These are phyloP conservation scores for Aotearoamyces nothofagi DNA, from an alignment of 2,329 filamentous ascomycete genomes.

Conservation along the genomic window DNA sequence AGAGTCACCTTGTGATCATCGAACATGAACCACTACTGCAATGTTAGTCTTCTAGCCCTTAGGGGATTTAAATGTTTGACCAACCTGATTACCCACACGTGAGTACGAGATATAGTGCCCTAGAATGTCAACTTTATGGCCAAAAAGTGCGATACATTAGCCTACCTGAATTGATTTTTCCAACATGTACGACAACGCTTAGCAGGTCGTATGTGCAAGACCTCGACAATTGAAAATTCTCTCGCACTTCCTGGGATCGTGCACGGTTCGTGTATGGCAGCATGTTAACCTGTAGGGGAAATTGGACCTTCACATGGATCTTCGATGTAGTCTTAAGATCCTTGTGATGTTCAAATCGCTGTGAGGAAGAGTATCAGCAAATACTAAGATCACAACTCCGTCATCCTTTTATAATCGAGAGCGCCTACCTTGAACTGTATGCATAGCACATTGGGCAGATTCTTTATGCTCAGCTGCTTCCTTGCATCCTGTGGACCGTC, in stretches of 20 bases:
- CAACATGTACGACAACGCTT: constrained; percentile 84
- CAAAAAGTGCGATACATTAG: constrained; percentile 1
- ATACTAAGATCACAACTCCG: too few relatives aligned
- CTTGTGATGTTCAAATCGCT: constrained; percentile 62
- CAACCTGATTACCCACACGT: constrained; percentile 57
- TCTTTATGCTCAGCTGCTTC: constrained; percentile 72
- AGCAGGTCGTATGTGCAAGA: constrained; percentile 75
- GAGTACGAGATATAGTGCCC: constrained; percentile 86
- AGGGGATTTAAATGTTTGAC: neutral
- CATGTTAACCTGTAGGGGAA: constrained; percentile 80
- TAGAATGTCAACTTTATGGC: constrained; percentile 11
- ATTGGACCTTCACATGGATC: constrained; percentile 73
- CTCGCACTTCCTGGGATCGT: constrained; percentile 30
- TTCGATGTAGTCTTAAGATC: constrained; percentile 63
- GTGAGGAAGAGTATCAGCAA: constrained; percentile 4
- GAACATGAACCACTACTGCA: constrained; percentile 73
- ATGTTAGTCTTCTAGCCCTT: constrained; percentile 3
- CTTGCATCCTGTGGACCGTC: constrained; percentile 62
- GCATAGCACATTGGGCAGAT: constrained; percentile 74
- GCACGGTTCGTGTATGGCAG: constrained; percentile 70
- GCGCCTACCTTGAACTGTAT: constrained; percentile 83
- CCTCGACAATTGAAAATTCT: constrained; percentile 38
- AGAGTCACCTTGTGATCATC: constrained; percentile 88
- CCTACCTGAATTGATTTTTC: constrained; percentile 68
- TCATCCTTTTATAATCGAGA: too few relatives aligned